These are phyloP conservation scores for Pyrenochaeta sp. DNA, from an alignment of 2,329 filamentous ascomycete species.

Conservation along the genomic window DNA sequence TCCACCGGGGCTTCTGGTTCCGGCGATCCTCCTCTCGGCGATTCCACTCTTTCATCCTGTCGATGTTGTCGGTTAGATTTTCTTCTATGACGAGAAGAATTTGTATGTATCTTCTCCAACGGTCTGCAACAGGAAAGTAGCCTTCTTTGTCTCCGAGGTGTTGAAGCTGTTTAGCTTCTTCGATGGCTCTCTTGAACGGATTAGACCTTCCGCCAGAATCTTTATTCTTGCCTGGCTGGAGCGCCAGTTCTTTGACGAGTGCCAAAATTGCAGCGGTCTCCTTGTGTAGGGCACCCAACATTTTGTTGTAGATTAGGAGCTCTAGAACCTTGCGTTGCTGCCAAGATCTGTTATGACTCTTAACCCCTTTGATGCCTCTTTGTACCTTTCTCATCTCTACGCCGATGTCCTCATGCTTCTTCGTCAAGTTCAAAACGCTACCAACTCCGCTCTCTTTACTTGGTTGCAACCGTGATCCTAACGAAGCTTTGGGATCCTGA, in stretches of 20 bases:
- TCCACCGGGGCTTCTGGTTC: constrained; percentile 40
- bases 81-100: constrained; percentile 25
- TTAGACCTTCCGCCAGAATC: background rate
- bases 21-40: constrained; percentile 33
- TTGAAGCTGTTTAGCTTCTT: background rate
- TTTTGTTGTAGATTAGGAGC: constrained; percentile 29
- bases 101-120: constrained; percentile 19
- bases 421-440: too few species aligned
- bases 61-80: constrained; percentile 17
- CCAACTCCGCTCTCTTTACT: too few species aligned
- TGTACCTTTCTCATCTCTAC: too few species aligned
- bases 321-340: constrained; percentile 41
- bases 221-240: background rate
- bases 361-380: too few species aligned
- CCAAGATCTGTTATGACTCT: constrained; percentile 18
- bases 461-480: too few species aligned
- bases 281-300: constrained; percentile 17
- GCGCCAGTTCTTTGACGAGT: background rate
- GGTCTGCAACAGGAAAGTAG: constrained; percentile 15
- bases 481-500: too few species aligned
- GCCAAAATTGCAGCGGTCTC: constrained; percentile 11
- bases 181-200: too few species aligned
- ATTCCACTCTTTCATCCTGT: constrained; percentile 30
- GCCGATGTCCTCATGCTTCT: too few species aligned
- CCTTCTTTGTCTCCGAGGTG: background rate